Conservation (phyloP, 345 rosid species). For the Bruguiera gymnorhiza region DNA sequence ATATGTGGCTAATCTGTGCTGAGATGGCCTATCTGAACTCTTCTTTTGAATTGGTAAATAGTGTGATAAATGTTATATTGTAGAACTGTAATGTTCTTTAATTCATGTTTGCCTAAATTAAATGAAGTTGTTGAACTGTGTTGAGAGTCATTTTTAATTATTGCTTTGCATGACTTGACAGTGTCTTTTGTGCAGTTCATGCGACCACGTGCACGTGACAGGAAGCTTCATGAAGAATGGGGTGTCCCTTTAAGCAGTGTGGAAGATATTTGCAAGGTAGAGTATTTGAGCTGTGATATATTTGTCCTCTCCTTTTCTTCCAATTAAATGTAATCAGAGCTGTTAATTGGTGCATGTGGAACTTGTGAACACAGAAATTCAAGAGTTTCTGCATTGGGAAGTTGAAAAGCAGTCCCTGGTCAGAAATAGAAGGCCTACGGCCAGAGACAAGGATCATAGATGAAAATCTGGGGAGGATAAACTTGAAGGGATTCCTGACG, state of each 20-base stretch:
- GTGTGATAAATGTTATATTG: too few species aligned
- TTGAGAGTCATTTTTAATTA: neutral
- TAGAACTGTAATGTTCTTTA: too few species aligned
- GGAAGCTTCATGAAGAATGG: constrained; percentile 93
- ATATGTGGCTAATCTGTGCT: too few species aligned
- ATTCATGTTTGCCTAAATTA: neutral
- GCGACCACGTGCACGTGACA: constrained; percentile 83
- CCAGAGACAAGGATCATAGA: constrained; percentile 91
- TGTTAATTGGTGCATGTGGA: constrained; percentile 19
- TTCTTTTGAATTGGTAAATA: too few species aligned
- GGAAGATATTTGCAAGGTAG: constrained; percentile 83
- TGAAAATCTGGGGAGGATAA: constrained; percentile 77
- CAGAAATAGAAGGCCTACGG: constrained; percentile 88
- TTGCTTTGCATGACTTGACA: constrained; percentile 6
- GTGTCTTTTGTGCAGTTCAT: constrained; percentile 48
- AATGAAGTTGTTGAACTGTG: neutral
- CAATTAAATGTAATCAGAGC: constrained; percentile 3
- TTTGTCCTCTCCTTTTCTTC: neutral
- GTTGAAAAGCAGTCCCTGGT: constrained; percentile 88
- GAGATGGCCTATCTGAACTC: too few species aligned
- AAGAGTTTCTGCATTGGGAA: constrained; percentile 73
- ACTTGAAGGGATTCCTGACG: constrained; percentile 81
- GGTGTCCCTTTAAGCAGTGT: constrained; percentile 58
- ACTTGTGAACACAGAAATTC: constrained; percentile 62
- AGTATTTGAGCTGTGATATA: constrained; percentile 9